phyloP scores from a whole-genome alignment of 2,329 filamentous ascomycete species.

The Phyllosticta paracitricarpa region DNA sequence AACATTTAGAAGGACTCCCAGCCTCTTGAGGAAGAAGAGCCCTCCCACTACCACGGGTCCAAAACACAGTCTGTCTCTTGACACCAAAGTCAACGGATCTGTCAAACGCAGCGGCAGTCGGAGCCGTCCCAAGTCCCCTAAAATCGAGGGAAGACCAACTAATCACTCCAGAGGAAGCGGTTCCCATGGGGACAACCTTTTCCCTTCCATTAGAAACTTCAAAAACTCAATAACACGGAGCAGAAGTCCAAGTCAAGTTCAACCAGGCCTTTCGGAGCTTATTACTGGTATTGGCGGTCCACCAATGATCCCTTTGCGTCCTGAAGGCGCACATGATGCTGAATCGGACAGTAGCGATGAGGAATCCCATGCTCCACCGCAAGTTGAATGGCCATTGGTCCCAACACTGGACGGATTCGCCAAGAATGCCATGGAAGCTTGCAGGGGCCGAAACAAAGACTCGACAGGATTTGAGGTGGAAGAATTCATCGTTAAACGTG shows the following conservation, averaged over 20 bases:
- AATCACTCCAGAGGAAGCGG: constrained; percentile 3
- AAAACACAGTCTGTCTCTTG: not conserved
- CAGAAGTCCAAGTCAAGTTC: not conserved
- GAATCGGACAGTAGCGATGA: constrained; percentile 13
- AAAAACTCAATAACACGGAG: not conserved
- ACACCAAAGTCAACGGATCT: constrained; percentile 1
- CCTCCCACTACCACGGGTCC: not conserved
- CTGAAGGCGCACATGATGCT: constrained; percentile 24
- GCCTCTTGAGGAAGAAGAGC: constrained; percentile 27
- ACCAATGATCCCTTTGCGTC: constrained; percentile 46
- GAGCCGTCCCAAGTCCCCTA: constrained; percentile 31
- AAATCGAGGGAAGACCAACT: constrained; percentile 28
- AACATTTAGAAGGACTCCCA: constrained; percentile 32
- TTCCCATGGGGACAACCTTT: not conserved
- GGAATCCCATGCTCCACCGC: not conserved
- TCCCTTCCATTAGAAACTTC: not conserved
- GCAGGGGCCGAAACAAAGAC: not conserved
- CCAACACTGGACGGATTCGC: constrained; percentile 70
- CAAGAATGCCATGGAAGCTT: constrained; percentile 54
- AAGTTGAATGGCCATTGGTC: constrained; percentile 45
- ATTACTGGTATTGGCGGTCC: constrained; percentile 50
- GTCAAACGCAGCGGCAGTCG: constrained; percentile 30
- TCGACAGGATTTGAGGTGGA: not conserved
- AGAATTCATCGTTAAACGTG: not conserved
- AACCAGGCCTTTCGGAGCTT: constrained; percentile 40